phyloP scores from a whole-genome alignment of 345 rosid genomes.

The Eucalyptus viminalis region DNA sequence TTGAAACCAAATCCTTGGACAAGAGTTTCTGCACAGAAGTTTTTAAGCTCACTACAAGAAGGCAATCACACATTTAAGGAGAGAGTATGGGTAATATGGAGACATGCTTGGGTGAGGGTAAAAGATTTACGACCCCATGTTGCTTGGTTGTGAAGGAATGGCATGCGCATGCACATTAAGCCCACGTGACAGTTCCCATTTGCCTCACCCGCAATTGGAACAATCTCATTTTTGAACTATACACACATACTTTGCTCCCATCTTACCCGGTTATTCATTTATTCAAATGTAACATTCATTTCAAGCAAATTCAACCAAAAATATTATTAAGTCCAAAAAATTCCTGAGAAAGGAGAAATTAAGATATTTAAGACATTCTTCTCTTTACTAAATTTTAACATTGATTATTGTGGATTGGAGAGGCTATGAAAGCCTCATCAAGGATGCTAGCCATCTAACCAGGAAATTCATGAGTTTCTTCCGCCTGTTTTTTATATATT shows the following conservation, averaged over 20 bases:
- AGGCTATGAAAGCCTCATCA: not conserved
- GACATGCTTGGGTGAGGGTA: not conserved
- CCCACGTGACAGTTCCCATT: not conserved
- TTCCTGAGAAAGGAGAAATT: not conserved
- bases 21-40: not conserved
- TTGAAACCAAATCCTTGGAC: not conserved
- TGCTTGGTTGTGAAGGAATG: not conserved
- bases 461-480: not conserved
- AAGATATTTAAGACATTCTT: not conserved
- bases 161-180: not conserved
- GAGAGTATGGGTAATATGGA: not conserved
- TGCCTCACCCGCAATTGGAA: not conserved
- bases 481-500: not conserved
- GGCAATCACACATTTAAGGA: not conserved
- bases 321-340: not conserved
- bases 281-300: not conserved
- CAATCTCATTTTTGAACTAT: not conserved
- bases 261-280: not conserved
- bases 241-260: not conserved
- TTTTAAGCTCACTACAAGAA: not conserved
- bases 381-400: not conserved
- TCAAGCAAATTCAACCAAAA: not conserved
- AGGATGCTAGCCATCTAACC: not conserved
- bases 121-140: not conserved
- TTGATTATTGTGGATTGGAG: not conserved